Conservation (phyloP, 129 eudicot genomes). For the Oenanthe sinensis region DNA sequence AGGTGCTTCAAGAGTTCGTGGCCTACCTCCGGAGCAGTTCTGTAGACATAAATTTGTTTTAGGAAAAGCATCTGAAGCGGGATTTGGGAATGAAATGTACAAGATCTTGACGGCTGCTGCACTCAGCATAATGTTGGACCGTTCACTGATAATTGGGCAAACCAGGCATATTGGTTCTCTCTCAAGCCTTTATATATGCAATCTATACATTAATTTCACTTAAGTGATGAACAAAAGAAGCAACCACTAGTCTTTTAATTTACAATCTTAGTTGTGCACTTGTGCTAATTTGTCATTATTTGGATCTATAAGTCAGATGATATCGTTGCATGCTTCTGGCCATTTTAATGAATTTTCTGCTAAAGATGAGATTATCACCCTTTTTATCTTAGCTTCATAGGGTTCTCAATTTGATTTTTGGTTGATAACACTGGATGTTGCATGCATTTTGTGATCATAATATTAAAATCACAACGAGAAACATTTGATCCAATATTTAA, state of each 20-base stretch:
- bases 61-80: conserved; percentile 96
- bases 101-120: conserved; percentile 82
- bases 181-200: conserved; percentile 65
- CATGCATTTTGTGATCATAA: neutral
- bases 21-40: conserved; percentile 63
- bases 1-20: conserved; percentile 80
- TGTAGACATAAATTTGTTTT: conserved; percentile 76
- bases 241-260: neutral
- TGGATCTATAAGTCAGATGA: neutral
- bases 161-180: conserved; percentile 99
- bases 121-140: conserved; percentile 77
- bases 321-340: neutral
- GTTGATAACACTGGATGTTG: neutral
- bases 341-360: neutral
- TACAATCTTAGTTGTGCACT: neutral
- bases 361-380: neutral
- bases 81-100: conserved; percentile 92
- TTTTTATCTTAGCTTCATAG: neutral
- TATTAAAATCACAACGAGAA: neutral
- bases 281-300: neutral
- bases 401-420: neutral
- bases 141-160: conserved; percentile 91
- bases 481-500: neutral
- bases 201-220: conserved; percentile 5
- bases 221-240: conserved; percentile 8